These are phyloP conservation scores for Xanthoparmelia taractica DNA, from an alignment of 495 filamentous ascomycete species.

Conservation along the genomic window DNA sequence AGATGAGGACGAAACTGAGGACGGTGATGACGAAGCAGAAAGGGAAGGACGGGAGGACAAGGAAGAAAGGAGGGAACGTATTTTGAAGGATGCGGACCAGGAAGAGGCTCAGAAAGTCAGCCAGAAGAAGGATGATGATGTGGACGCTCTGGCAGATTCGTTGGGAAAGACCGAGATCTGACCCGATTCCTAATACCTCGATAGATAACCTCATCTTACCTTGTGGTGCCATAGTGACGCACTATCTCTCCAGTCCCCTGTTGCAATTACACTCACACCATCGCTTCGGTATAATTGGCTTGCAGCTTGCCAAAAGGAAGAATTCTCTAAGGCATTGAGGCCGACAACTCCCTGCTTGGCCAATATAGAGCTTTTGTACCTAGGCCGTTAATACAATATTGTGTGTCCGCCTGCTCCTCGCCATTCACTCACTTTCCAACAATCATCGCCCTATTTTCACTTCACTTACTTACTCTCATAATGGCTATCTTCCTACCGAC, in stretches of 20 bases:
- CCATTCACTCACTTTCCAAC: not conserved
- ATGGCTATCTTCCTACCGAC: not conserved
- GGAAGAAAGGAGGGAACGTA: conserved; percentile 34
- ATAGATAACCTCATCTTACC: not conserved
- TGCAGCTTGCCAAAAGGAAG: not conserved
- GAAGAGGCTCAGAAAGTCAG: conserved; percentile 67
- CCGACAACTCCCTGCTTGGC: not conserved
- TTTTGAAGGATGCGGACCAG: conserved; percentile 61
- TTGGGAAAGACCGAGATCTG: conserved; percentile 56
- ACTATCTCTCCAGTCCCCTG: not conserved
- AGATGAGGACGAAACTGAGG: conserved; percentile 50
- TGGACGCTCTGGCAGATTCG: conserved; percentile 70
- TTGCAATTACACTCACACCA: not conserved
- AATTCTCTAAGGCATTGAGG: not conserved
- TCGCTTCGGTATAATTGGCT: not conserved
- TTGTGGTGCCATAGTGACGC: not conserved
- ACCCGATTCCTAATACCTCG: not conserved
- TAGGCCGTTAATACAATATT: not conserved
- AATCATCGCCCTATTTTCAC: not conserved
- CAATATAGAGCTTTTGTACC: not conserved
- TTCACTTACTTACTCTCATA: not conserved
- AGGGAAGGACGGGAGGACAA: conserved; percentile 38
- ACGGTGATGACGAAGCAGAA: conserved; percentile 46
- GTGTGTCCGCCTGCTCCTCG: not conserved
- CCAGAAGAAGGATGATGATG: conserved; percentile 65